A percentile compares a stretch with the other conserved stretches of the same genome.
phyloP scores from a whole-genome alignment of 2,329 filamentous ascomycete species.

The Hypoxylon sp. region DNA sequence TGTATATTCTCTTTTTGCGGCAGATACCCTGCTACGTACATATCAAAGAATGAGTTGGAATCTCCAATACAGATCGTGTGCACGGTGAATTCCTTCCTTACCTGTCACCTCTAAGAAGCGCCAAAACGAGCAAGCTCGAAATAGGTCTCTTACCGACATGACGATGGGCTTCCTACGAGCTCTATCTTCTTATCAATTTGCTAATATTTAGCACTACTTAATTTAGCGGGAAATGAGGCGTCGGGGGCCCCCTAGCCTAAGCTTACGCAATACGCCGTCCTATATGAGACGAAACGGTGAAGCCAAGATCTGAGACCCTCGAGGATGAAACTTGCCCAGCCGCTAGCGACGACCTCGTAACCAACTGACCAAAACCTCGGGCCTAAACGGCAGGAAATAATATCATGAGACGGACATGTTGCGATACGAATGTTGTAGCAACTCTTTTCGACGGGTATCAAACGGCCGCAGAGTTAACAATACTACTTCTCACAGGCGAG shows the following conservation, averaged over 20 bases:
- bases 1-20: constrained; percentile 36
- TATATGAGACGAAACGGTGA: constrained; percentile 30
- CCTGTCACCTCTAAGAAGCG: too few species aligned
- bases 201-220: too few species aligned
- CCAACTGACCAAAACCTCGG: not conserved
- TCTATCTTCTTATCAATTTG: too few species aligned
- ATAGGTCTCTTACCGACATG: too few species aligned
- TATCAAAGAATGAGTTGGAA: constrained; percentile 41
- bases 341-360: constrained; percentile 9
- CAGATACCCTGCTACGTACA: constrained; percentile 30
- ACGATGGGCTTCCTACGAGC: too few species aligned
- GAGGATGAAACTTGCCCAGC: constrained; percentile 27
- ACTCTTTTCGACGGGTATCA: not conserved
- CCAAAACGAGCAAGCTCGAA: too few species aligned
- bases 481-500: not conserved
- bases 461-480: not conserved
- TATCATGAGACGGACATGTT: constrained; percentile 10
- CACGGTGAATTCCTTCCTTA: not conserved
- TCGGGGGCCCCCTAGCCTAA: not conserved
- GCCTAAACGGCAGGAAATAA: constrained; percentile 2
- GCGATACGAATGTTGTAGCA: not conserved
- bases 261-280: constrained; percentile 31
- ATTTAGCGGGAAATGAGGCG: not conserved
- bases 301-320: constrained; percentile 30
- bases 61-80: not conserved